Percentiles rank a stretch among this genome's conserved stretches.
Evolutionary conservation across 176 grass and related monocot species (phyloP).

Genomic region (Olyra latifolia): DNA sequence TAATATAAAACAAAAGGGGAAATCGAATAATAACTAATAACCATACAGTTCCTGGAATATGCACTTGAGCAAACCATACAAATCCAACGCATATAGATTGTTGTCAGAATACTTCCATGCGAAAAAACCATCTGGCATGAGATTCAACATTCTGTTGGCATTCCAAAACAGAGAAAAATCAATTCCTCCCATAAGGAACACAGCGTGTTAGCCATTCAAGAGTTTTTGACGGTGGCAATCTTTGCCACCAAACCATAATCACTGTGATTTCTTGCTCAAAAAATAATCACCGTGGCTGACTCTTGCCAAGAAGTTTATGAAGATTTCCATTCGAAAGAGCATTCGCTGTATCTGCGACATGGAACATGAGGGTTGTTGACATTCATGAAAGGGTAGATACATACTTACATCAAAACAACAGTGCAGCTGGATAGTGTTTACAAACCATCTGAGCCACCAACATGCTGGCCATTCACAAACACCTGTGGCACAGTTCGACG

Average conservation of each 20-base stretch:
- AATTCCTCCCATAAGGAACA: neutral
- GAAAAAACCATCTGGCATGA: neutral
- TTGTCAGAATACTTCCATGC: slow-evolving; percentile 19
- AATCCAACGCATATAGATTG: slow-evolving; percentile 10
- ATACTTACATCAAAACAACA: neutral
- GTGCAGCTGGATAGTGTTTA: slow-evolving; percentile 10
- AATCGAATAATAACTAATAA: neutral
- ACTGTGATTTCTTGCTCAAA: too few species aligned
- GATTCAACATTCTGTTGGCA: slow-evolving; percentile 7
- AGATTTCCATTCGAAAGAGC: slow-evolving; percentile 64
- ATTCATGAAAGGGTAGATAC: slow-evolving; percentile 8
- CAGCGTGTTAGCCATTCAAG: neutral
- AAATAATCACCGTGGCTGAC: slow-evolving; percentile 44
- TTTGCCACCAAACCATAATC: neutral
- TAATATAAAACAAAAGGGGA: neutral
- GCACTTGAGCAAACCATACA: slow-evolving; percentile 2
- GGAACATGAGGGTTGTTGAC: neutral
- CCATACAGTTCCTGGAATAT: slow-evolving; percentile 5
- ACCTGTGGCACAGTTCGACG: slow-evolving; percentile 86
- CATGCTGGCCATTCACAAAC: slow-evolving; percentile 83
- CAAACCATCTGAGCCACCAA: slow-evolving; percentile 90
- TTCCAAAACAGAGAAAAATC: neutral
- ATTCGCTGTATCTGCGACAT: slow-evolving; percentile 53
- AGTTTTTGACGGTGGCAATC: slow-evolving; percentile 11
- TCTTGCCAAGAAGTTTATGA: slow-evolving; percentile 68